Evolutionary conservation across 192 early-diverging fungal genomes (phyloP), one percentile per base, ranked within the genome.

Genomic region (Umbelopsis ramanniana): DNA sequence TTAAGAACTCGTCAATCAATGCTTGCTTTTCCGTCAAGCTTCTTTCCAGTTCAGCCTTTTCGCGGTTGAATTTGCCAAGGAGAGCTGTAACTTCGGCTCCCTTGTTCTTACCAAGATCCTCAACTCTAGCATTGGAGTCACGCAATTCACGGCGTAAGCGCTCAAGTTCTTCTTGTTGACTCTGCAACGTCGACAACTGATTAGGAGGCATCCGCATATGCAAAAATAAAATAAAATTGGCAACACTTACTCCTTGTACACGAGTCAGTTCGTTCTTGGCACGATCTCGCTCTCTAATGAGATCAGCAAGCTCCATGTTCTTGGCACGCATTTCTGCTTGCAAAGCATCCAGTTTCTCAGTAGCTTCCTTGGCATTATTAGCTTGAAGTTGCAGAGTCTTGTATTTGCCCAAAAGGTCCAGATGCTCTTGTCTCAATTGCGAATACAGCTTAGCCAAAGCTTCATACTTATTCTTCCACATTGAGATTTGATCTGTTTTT

Each of bases 391-490:
- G 93, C 5, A 94, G 85, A 3, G 90, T 80, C 79, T 96, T 97
- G 83, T 93, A 96, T 80, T 96, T 95, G 66, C 87, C 89, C 76
- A 98, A 84, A 37, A 99, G 83, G 47, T 96, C 96, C 57, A 99
- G 82, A 79, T 99, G 95, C 72, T 97, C 95, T 72, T 98, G 95
- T 52, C 97, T 90, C 43, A 99, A 82, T 79, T 97, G 93, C 9
- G 96, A 94, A 78, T 99, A 99, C n/a, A 98, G 85, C 70, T 99
- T 99, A 66, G 96, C 96, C 46, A 99, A 83, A 21, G 96, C 93
- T 79, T 98, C 96, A 80, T 98, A 98, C 82, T 97, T 99, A 78
- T 96, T 93, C 85, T 92, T 95, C 95, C 95, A 97, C 80, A 97
- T 93, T 77, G 92, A 89, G 24, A 99, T 85, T 88, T 98, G 94